Evolutionary conservation across 345 rosid genomes (phyloP), one percentile per base, ranked within the genome.

Genomic region (Excoecaria agallocha): DNA sequence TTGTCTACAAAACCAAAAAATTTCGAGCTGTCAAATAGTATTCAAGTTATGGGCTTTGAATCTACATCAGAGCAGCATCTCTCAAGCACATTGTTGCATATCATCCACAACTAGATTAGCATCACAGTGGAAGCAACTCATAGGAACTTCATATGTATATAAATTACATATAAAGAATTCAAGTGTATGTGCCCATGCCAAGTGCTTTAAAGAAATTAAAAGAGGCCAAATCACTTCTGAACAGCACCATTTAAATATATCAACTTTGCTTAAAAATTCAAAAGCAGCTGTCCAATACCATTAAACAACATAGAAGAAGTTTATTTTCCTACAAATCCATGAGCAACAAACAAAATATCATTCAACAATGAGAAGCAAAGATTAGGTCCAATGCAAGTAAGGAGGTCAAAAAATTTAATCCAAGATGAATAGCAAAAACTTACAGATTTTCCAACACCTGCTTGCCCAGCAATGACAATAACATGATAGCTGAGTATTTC

Each of bases 361-460:
- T 70, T 43, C 37, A 41, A 43, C 20, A 57, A 9, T 19, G 5
- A 20, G 11, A 19, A 54, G 19, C 20, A 66, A 30, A 39, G 43
- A 46, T 54, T 52, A 41, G 35, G 8, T 25, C 22, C 17, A 41
- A n/a, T 37, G 11, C 72, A 13, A 67, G 46, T 39, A 35, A 43
- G 45, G 25, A 15, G 71, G 22, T 24, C 5, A 12, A 56, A 22
- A 39, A 57, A 4, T 19, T 49, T 52, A 46, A 48, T 13, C 52
- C 12, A 16, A 50, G 67, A n/a, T 5, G 55, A 46, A n/a, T 55
- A 68, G 63, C 30, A 51, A 76, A 35, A 68, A 82, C 95, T 75
- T 84, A 90, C 95, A 81, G 98, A 91, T 87, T 91, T 95, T 78
- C 99, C 99, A 49, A 87, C 89, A 63, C 99, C 99, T 80, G 99